Conservation (phyloP, 495 filamentous ascomycete species). For the Penicillium maclennaniae region DNA sequence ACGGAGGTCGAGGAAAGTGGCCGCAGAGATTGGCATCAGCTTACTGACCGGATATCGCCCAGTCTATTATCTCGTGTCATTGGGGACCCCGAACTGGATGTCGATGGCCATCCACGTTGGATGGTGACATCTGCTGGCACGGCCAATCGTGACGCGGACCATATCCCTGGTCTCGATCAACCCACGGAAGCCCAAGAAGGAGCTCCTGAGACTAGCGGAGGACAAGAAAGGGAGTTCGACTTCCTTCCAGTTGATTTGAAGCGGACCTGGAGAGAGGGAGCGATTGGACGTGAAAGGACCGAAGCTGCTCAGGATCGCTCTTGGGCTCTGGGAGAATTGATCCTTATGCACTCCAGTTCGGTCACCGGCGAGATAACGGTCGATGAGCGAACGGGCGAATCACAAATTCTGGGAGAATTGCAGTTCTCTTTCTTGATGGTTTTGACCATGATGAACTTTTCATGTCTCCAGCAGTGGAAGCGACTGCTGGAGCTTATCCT, state of each 20-base stretch:
- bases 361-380: conserved; percentile 10
- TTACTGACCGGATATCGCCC: conserved; percentile 41
- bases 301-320: conserved; percentile 67
- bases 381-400: conserved; percentile 26
- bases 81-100: conserved; percentile 34
- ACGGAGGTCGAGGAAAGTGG: conserved; percentile 31
- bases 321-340: conserved; percentile 61
- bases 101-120: conserved; percentile 41
- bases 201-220: conserved; percentile 5
- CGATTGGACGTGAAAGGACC: conserved; percentile 67
- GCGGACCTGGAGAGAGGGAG: conserved; percentile 64
- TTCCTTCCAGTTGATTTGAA: conserved; percentile 50
- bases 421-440: conserved; percentile 83
- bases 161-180: conserved; percentile 47
- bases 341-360: conserved; percentile 29
- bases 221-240: conserved; percentile 40
- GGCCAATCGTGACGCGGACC: conserved; percentile 42
- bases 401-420: conserved; percentile 73
- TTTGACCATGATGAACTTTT: conserved; percentile 75
- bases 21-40: conserved; percentile 35
- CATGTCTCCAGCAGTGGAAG: conserved; percentile 88
- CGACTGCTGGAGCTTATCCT: conserved; percentile 66
- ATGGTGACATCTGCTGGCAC: conserved; percentile 45
- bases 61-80: conserved; percentile 38
- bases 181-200: conserved; percentile 9